Evolutionary conservation across 306 rosid species (phyloP).

Genomic region (Ceratonia siliqua): DNA sequence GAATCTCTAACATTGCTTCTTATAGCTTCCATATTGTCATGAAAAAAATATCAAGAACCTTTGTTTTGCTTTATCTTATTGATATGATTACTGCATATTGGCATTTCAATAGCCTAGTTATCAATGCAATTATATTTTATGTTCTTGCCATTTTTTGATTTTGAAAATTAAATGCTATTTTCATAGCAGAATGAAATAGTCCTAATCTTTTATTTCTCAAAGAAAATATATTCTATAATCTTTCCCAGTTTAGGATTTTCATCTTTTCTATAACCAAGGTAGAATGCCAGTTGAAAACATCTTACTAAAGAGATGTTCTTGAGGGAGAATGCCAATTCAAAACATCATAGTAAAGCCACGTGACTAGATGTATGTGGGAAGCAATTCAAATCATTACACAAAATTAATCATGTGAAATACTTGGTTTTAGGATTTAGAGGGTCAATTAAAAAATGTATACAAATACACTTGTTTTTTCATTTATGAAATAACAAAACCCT

Average conservation of each 20-base stretch:
- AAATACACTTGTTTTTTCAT: slow-evolving; percentile 17
- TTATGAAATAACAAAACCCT: slow-evolving; percentile 17
- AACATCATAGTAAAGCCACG: slow-evolving; percentile 74
- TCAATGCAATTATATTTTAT: neutral
- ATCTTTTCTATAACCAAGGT: neutral
- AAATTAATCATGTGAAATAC: neutral
- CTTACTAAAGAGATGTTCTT: slow-evolving; percentile 64
- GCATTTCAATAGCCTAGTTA: neutral
- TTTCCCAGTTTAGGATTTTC: neutral
- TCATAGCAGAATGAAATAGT: neutral
- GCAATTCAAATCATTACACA: slow-evolving; percentile 33
- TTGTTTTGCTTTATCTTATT: neutral
- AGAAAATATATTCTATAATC: neutral
- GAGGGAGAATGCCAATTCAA: slow-evolving; percentile 91
- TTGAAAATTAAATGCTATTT: neutral
- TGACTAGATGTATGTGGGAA: slow-evolving; percentile 71
- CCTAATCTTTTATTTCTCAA: neutral
- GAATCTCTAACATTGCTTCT: neutral
- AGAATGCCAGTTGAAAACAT: no score
- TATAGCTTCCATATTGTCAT: neutral
- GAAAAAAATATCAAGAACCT: neutral
- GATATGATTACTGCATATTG: neutral
- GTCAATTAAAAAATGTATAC: slow-evolving; percentile 4
- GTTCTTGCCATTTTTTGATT: neutral
- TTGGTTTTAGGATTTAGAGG: slow-evolving; percentile 21